Evolutionary conservation across 495 filamentous ascomycete genomes (phyloP).

Genomic region (Cladorrhinum samala): DNA sequence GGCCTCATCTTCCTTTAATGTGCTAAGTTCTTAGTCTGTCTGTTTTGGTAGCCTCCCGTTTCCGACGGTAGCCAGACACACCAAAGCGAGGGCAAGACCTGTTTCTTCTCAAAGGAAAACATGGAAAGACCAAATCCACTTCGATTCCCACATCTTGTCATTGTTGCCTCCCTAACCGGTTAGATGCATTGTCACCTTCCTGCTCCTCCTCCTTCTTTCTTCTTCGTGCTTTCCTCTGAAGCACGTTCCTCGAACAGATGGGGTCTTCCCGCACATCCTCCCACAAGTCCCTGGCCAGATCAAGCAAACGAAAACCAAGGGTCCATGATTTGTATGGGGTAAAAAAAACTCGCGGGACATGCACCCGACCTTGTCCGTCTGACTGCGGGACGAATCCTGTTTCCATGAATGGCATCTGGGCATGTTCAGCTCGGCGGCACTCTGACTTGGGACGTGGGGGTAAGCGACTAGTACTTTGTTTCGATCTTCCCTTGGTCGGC

Average conservation of each 20-base stretch:
- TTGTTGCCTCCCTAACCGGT: background rate
- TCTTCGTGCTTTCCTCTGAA: too few relatives aligned
- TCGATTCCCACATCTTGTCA: background rate
- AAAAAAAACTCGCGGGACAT: slow-evolving; percentile 12
- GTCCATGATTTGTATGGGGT: slow-evolving; percentile 1
- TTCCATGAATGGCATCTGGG: background rate
- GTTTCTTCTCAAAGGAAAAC: background rate
- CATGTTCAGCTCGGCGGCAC: background rate
- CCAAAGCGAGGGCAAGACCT: too few relatives aligned
- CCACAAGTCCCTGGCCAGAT: background rate
- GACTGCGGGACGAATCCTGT: background rate
- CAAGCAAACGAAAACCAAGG: background rate
- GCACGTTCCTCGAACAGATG: too few relatives aligned
- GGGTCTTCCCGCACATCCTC: background rate
- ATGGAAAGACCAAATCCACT: background rate
- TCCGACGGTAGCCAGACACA: background rate
- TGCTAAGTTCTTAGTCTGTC: background rate
- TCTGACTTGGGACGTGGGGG: slow-evolving; percentile 2
- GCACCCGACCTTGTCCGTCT: slow-evolving; percentile 1
- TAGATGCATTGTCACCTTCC: too few relatives aligned
- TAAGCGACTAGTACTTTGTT: background rate
- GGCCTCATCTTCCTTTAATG: slow-evolving; percentile 7
- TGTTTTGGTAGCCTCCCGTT: background rate
- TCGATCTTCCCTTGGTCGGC: too few relatives aligned
- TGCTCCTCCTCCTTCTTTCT: too few relatives aligned